Evolutionary conservation across 805 yeast species (phyloP).

Genomic region (Saturnispora zaruensis): DNA sequence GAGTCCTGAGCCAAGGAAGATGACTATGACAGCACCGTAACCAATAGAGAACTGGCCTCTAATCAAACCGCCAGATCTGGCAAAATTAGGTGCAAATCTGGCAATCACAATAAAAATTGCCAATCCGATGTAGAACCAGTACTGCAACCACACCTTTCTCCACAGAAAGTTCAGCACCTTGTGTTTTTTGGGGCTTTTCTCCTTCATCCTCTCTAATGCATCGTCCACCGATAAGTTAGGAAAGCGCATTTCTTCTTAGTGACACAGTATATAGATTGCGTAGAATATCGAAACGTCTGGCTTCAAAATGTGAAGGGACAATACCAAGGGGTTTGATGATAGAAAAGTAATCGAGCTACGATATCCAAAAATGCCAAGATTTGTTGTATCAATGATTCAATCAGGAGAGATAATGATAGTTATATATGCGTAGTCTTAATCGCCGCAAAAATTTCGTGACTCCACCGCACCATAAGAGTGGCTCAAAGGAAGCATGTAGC

Average conservation of each 20-base stretch:
- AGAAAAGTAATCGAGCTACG: neutral
- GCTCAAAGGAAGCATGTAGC: neutral
- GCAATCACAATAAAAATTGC: conserved; percentile 73
- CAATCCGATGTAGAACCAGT: conserved; percentile 71
- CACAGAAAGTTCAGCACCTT: conserved; percentile 10
- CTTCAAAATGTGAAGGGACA: neutral
- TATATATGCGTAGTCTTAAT: neutral
- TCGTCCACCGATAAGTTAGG: conserved; percentile 8
- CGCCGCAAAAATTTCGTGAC: neutral
- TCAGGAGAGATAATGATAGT: neutral
- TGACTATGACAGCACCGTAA: conserved; percentile 81
- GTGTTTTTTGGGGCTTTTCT: conserved; percentile 6
- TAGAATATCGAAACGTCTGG: neutral
- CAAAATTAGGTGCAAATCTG: conserved; percentile 71
- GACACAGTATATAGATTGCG: neutral
- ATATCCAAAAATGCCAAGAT: neutral
- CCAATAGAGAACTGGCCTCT: conserved; percentile 69
- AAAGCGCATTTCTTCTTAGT: neutral
- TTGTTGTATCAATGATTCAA: neutral
- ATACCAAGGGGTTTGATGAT: neutral
- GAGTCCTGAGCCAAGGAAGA: conserved; percentile 74
- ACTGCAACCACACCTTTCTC: conserved; percentile 25
- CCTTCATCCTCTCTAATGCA: conserved; percentile 8
- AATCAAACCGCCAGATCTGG: conserved; percentile 72
- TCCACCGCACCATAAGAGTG: neutral